A percentile compares a stretch with the other conserved stretches of the same genome.
These are phyloP conservation scores for Zygotorulaspora florentina DNA, from an alignment of 805 yeast species.

Conservation along the genomic window DNA sequence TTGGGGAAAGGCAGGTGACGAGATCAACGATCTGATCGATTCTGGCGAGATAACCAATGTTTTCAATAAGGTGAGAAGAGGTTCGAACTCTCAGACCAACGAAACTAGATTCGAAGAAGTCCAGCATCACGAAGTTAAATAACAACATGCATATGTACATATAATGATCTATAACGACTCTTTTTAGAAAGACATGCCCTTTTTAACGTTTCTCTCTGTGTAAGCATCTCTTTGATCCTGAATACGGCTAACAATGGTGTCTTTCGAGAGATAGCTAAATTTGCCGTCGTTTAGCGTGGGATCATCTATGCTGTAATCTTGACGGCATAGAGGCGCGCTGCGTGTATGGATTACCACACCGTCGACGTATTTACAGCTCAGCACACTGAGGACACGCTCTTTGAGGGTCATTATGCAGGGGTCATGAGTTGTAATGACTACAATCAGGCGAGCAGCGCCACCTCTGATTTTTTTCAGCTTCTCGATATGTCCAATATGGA, in stretches of 20 bases:
- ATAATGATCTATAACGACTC: constrained; percentile 9
- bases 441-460: constrained; percentile 44
- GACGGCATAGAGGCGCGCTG: background rate
- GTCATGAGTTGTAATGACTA: constrained; percentile 55
- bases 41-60: constrained; percentile 52
- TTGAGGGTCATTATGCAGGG: constrained; percentile 83
- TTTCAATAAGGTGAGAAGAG: constrained; percentile 45
- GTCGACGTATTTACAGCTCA: constrained; percentile 84
- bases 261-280: constrained; percentile 58
- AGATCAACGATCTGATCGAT: constrained; percentile 57
- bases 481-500: constrained; percentile 89
- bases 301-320: constrained; percentile 36
- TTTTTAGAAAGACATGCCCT: constrained; percentile 52
- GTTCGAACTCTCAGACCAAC: constrained; percentile 44
- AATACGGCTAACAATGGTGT: constrained; percentile 72
- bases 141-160: constrained; percentile 6
- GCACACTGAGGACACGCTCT: constrained; percentile 81
- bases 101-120: constrained; percentile 39
- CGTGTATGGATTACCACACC: constrained; percentile 52
- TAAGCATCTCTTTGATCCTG: constrained; percentile 61
- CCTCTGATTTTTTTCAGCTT: constrained; percentile 50
- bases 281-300: constrained; percentile 49
- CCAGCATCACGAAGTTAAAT: constrained; percentile 22
- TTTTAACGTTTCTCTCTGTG: constrained; percentile 80
- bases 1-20: constrained; percentile 86